A percentile compares a stretch with the other conserved stretches of the same genome.
Conservation (phyloP, 1,139 yeast genomes). For the Candida sanyaensis region DNA sequence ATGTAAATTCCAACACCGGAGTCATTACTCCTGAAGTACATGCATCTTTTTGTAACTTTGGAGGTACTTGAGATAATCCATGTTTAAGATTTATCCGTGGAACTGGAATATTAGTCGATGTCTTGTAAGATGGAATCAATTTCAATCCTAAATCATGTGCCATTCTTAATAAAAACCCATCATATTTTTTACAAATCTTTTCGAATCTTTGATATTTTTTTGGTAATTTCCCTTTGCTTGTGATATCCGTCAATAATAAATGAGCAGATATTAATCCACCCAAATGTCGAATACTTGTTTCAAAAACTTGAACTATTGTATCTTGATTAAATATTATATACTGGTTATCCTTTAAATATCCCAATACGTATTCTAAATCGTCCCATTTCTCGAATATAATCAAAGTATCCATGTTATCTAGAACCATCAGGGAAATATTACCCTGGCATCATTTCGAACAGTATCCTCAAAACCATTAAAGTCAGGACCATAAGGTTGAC, state of each 20-base stretch:
- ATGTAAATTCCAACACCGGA: constrained; percentile 75
- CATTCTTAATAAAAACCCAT: constrained; percentile 66
- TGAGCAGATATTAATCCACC: constrained; percentile 84
- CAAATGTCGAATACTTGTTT: constrained; percentile 73
- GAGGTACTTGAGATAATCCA: constrained; percentile 51
- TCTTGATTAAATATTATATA: constrained; percentile 56
- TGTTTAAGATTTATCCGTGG: constrained; percentile 67
- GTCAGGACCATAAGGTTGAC: constrained; percentile 71
- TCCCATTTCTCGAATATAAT: constrained; percentile 69
- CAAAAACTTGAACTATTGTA: constrained; percentile 83
- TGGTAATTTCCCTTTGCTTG: constrained; percentile 30
- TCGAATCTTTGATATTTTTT: constrained; percentile 15
- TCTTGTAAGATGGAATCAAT: constrained; percentile 65
- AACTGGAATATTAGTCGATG: constrained; percentile 62
- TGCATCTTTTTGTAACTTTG: constrained; percentile 55
- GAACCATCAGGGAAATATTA: constrained; percentile 72
- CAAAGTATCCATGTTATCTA: constrained; percentile 80
- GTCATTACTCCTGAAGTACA: constrained; percentile 89
- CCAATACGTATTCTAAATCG: constrained; percentile 52
- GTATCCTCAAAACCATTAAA: constrained; percentile 51
- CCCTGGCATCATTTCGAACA: constrained; percentile 84
- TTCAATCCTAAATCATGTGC: constrained; percentile 76
- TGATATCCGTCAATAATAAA: constrained; percentile 58
- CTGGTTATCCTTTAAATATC: constrained; percentile 39
- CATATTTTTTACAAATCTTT: constrained; percentile 42